Percentiles rank a stretch among this genome's conserved stretches.
phyloP scores from a whole-genome alignment of 2,329 filamentous ascomycete genomes.

The Diaporthe sp. region DNA sequence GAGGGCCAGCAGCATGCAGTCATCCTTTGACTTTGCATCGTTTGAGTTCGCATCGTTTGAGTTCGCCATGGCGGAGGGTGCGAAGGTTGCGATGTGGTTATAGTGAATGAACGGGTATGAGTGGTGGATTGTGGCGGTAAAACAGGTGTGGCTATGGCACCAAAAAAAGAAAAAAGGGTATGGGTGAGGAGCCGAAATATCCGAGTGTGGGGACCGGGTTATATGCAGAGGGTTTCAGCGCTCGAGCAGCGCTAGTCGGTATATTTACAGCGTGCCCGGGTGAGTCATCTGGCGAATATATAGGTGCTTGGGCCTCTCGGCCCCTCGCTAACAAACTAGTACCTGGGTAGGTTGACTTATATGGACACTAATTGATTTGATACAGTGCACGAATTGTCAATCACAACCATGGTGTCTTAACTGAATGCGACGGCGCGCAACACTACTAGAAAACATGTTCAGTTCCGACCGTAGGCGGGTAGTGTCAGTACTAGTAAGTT shows the following conservation, averaged over 20 bases:
- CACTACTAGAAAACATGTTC: no score
- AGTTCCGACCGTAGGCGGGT: no score
- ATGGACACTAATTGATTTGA: no score
- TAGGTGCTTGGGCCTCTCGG: slow-evolving; percentile 5
- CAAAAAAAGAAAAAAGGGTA: neutral
- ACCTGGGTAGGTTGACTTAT: no score
- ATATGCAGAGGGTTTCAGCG: neutral
- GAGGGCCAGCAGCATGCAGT: slow-evolving; percentile 3
- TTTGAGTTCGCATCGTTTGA: no score
- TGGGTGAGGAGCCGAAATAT: neutral
- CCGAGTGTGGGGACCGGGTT: neutral
- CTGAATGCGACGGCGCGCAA: no score
- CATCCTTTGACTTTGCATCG: no score
- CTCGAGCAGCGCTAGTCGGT: neutral
- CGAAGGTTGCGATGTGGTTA: neutral
- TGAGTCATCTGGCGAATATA: slow-evolving; percentile 7
- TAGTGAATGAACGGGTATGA: neutral
- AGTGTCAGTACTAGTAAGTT: no score
- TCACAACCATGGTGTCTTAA: no score
- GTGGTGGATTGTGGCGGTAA: neutral
- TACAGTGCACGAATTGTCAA: no score
- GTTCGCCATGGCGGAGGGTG: slow-evolving; percentile 2
- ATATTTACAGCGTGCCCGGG: neutral
- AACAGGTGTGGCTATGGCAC: neutral
- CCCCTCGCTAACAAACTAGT: neutral